Base-by-base conservation (phyloP, 768 basidiomycete species). In the Mycena galopus region DNA sequence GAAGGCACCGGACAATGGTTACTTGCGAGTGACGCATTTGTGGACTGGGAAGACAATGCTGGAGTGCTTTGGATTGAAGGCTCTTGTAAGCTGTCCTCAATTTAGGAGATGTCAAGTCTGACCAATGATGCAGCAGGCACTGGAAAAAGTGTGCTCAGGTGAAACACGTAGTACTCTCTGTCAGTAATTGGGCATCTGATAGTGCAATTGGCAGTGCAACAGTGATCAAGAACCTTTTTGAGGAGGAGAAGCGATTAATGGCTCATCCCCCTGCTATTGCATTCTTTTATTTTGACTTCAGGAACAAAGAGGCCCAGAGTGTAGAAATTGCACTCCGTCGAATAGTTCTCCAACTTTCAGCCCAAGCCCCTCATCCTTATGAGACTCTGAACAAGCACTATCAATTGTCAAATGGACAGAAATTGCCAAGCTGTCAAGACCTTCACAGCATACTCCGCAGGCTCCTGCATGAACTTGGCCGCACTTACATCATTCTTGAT, bases 271-370 rank as follows among this genome's bases (percentile, higher is more conserved):
- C 42, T n/a, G 59, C 60, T 9, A 12, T 61, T n/a, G 60, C 27
- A 21, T 61, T 44, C 60, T 61, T 61, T n/a, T 61, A 44, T n/a
- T 61, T 39, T 19, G 27, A 61, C 42, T 61, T 61, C 42, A 44
- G 39, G 9, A 29, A 8, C 60, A 44, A 61, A 6, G 5, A 29
- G 19, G 21, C 23, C 10, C 25, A 61, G 4, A 25, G 14, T 12
- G 10, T 61, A 3, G 42, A 47, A 27, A 47, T 19, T 11, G 60
- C 60, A 1, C 60, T 61, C 8, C 60, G 33, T 17, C 60, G 60
- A 5, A 44, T 61, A 2, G 6, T 57, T 6, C 17, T 57, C 7
- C 30, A 57, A 12, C 8, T 57, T 17, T 57, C 56, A 21, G 56
- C 56, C 19, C 60, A 61, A n/a, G 44, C 42, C 30, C 25, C 25